phyloP scores from a whole-genome alignment of 495 filamentous ascomycete species.

The Talaromyces borbonicus region DNA sequence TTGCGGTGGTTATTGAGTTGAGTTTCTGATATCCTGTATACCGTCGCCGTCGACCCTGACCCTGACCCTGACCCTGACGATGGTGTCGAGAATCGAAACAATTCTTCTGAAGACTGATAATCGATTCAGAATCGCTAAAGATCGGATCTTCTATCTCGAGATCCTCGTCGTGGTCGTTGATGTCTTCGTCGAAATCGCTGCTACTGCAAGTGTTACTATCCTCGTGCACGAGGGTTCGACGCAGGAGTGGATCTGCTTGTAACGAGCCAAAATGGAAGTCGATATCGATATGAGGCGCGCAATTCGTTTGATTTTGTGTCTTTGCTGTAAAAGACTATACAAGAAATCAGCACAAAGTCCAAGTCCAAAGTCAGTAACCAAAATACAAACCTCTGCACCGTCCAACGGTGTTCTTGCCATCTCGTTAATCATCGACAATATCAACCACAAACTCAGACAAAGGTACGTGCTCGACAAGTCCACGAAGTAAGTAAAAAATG shows the following conservation, averaged over 20 bases:
- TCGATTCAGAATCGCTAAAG: too few relatives aligned
- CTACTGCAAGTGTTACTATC: slow-evolving; percentile 7
- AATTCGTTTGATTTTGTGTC: too few relatives aligned
- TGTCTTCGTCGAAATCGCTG: neutral
- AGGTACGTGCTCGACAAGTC: neutral
- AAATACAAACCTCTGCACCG: slow-evolving; percentile 6
- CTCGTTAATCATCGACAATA: neutral
- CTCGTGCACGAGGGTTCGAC: slow-evolving; percentile 14
- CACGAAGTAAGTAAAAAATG: neutral
- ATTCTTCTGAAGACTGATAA: too few relatives aligned
- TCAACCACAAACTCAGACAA: too few relatives aligned
- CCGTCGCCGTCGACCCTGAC: neutral
- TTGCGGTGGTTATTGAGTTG: slow-evolving; percentile 2
- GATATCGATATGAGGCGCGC: slow-evolving; percentile 8
- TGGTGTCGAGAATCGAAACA: too few relatives aligned
- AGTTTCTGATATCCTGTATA: slow-evolving; percentile 10
- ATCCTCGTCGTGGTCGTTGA: neutral
- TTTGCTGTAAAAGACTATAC: too few relatives aligned
- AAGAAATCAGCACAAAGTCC: too few relatives aligned
- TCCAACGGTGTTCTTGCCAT: slow-evolving; percentile 1
- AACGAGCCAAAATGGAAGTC: slow-evolving; percentile 9
- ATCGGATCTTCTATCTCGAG: too few relatives aligned
- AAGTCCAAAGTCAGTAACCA: too few relatives aligned
- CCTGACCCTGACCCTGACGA: too few relatives aligned
- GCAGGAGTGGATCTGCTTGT: slow-evolving; percentile 16